Percentiles rank a stretch among this genome's conserved stretches.
Evolutionary conservation across 495 filamentous ascomycete genomes (phyloP).

Genomic region (Copromyces sp.): DNA sequence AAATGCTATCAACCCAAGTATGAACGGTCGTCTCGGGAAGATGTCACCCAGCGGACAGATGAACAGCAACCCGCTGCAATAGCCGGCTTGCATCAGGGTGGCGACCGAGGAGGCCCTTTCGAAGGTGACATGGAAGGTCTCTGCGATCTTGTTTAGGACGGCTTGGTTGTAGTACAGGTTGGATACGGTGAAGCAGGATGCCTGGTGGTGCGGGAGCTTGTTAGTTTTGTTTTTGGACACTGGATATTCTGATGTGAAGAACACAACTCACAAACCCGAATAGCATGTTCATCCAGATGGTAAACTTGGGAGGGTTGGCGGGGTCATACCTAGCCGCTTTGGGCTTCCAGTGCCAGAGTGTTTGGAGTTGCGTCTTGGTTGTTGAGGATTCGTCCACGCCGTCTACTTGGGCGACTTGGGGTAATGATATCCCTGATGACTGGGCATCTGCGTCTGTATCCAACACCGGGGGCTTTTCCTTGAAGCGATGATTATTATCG

Average conservation of each 20-base stretch:
- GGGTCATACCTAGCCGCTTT: conserved; percentile 21
- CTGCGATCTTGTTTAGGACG: conserved; percentile 53
- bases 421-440: neutral
- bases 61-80: conserved; percentile 63
- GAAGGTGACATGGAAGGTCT: conserved; percentile 49
- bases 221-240: neutral
- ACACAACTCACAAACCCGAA: conserved; percentile 21
- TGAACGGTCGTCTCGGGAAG: conserved; percentile 58
- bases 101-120: conserved; percentile 52
- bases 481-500: neutral
- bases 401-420: neutral
- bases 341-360: conserved; percentile 19
- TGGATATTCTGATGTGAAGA: neutral
- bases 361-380: neutral
- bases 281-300: conserved; percentile 21
- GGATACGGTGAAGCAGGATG: conserved; percentile 42
- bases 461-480: neutral
- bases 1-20: conserved; percentile 52
- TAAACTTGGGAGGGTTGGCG: conserved; percentile 24
- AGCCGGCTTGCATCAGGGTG: conserved; percentile 72
- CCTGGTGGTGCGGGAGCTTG: conserved; percentile 1
- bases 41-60: conserved; percentile 74
- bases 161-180: conserved; percentile 65
- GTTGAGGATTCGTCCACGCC: neutral
- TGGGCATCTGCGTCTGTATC: neutral